Percentiles rank a stretch among this genome's conserved stretches.
These are phyloP conservation scores for Capronia americana DNA, from an alignment of 2,329 filamentous ascomycete species.

Conservation along the genomic window DNA sequence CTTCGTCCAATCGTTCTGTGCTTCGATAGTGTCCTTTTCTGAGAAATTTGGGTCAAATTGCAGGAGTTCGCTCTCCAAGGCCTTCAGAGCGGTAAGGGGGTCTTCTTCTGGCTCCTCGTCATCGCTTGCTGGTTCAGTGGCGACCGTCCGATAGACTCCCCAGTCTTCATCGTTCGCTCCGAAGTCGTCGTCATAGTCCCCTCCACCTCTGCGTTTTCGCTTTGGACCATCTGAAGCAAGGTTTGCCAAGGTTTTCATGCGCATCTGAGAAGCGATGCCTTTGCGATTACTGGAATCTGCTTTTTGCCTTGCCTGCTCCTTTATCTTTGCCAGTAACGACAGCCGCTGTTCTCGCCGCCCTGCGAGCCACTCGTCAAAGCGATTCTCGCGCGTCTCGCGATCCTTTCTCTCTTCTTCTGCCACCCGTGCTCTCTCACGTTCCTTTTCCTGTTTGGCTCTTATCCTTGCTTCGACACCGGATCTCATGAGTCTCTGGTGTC, in stretches of 20 bases:
- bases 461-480: slow-evolving; percentile 91
- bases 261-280: slow-evolving; percentile 91
- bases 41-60: slow-evolving; percentile 86
- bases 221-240: slow-evolving; percentile 86
- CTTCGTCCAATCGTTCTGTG: slow-evolving; percentile 94
- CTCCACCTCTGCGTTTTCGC: slow-evolving; percentile 81
- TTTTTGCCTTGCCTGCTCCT: slow-evolving; percentile 90
- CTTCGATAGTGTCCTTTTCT: slow-evolving; percentile 89
- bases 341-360: slow-evolving; percentile 77
- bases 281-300: slow-evolving; percentile 96
- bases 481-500: slow-evolving; percentile 89
- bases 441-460: slow-evolving; percentile 95
- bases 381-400: slow-evolving; percentile 78
- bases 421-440: slow-evolving; percentile 82
- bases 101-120: slow-evolving; percentile 95
- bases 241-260: slow-evolving; percentile 98
- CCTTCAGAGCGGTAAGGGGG: slow-evolving; percentile 72
- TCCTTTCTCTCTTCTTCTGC: slow-evolving; percentile 85
- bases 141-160: slow-evolving; percentile 94
- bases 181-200: slow-evolving; percentile 93
- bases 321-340: slow-evolving; percentile 79
- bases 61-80: slow-evolving; percentile 82
- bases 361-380: slow-evolving; percentile 85
- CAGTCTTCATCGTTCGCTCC: slow-evolving; percentile 97
- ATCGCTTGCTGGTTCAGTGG: slow-evolving; percentile 76